phyloP scores from a whole-genome alignment of 116 monocot species.

The Phalaenopsis hybrid region DNA sequence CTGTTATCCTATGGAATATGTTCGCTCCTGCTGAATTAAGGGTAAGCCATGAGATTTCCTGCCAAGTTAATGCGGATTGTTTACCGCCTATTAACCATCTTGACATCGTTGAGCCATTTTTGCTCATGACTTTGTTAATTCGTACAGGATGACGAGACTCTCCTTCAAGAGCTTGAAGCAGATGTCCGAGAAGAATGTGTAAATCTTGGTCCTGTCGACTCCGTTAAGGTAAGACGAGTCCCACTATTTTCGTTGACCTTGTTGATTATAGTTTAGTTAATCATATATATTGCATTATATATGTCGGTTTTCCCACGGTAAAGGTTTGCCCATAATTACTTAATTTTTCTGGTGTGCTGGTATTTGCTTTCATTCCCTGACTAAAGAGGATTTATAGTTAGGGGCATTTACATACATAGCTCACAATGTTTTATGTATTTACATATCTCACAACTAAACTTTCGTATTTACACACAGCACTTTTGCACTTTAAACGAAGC shows the following conservation, averaged over 20 bases:
- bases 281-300: neutral
- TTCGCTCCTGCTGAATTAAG: conserved; percentile 89
- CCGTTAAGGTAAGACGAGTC: conserved; percentile 51
- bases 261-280: neutral
- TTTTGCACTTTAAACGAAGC: no score
- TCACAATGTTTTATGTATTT: no score
- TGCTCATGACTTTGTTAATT: neutral
- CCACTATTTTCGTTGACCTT: conserved; percentile 5
- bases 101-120: neutral
- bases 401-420: no score
- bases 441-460: no score
- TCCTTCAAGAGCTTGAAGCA: conserved; percentile 70
- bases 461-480: no score
- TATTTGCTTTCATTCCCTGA: neutral
- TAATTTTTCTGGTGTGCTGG: no score
- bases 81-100: no score
- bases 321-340: neutral
- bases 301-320: neutral
- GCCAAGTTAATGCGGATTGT: neutral
- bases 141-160: conserved; percentile 73
- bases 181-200: conserved; percentile 89
- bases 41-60: conserved; percentile 29
- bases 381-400: conserved; percentile 4
- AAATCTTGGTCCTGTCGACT: conserved; percentile 82
- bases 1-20: conserved; percentile 71